Evolutionary conservation across 352 stramenopile genomes (phyloP), one percentile per base, ranked within the genome.

Genomic region (Globisporangium polare): DNA sequence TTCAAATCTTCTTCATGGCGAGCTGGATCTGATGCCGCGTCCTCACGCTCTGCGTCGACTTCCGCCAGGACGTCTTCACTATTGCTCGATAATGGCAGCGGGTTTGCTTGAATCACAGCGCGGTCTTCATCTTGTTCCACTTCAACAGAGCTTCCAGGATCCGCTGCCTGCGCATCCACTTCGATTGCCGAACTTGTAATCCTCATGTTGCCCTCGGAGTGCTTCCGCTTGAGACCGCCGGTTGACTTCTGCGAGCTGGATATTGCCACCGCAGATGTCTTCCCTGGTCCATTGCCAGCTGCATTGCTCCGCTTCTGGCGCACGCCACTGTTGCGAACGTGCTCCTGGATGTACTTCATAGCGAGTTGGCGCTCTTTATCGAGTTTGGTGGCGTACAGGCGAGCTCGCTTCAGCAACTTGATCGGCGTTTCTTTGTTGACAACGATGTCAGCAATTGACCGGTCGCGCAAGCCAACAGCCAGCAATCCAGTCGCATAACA

Each of bases 1-100:
- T 91, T 90, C 9, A 90, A 71, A 47, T 88, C 80, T 65, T 95
- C 82, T 72, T 95, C 86, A 43, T 92, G 83, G 18, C 70, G 77
- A 18, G 78, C 69, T 12, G 71, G 55, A 55, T 83, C 72, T n/a
- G 69, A 56, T 31, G 67, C 59, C 5, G 62, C 12, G n/a, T 15
- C 46, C 6, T 33, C 31, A 24, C 26, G 37, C 9, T 51, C 53
- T 10, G 13, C 18, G n/a, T 62, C 53, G 22, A 29, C 46, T 39
- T 53, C 53, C 15, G 7, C 37, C 6, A 10, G 29, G 7, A 20
- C 15, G 5, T 47, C 62, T 17, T 68, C 49, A 4, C 26, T 20
- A 8, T 22, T 43, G 6, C 8, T 60, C 8, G 46, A 2, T 17
- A 46, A 15, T n/a, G 37, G 29, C 3, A 53, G 0, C 17, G 56